Percentiles rank a stretch among this genome's conserved stretches.
Conservation (phyloP, 1,284 basidiomycete genomes). For the Naganishia sp. region DNA sequence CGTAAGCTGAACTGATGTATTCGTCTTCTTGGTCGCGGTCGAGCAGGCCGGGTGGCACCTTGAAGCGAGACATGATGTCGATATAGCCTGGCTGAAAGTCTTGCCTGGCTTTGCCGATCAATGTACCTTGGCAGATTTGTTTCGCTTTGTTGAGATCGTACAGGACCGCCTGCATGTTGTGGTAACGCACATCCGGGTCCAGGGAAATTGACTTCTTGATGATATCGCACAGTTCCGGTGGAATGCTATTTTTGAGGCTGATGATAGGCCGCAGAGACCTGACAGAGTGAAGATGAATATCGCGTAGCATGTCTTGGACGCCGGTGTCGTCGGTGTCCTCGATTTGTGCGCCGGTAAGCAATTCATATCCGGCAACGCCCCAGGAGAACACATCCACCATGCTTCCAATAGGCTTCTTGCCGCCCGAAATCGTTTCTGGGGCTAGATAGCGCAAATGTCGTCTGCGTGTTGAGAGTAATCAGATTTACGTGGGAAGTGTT, state of each 20-base stretch:
- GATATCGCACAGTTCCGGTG: conserved; percentile 44
- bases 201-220: conserved; percentile 45
- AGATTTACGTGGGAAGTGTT: neutral
- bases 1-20: conserved; percentile 35
- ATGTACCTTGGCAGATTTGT: conserved; percentile 37
- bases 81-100: conserved; percentile 38
- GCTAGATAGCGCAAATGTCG: conserved; percentile 45
- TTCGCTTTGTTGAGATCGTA: conserved; percentile 44
- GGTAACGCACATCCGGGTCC: conserved; percentile 46
- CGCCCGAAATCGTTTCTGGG: conserved; percentile 40
- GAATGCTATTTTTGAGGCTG: conserved; percentile 34
- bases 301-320: conserved; percentile 34
- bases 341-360: conserved; percentile 42
- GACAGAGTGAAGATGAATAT: conserved; percentile 37
- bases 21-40: conserved; percentile 41
- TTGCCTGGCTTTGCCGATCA: conserved; percentile 35
- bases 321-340: conserved; percentile 39
- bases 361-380: conserved; percentile 47
- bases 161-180: conserved; percentile 40
- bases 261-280: conserved; percentile 32
- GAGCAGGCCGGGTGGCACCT: conserved; percentile 36
- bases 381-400: conserved; percentile 47
- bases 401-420: conserved; percentile 30
- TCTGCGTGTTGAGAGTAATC: conserved; percentile 36
- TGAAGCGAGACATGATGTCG: conserved; percentile 43